These are phyloP conservation scores for Cryptosporidium canis DNA, from an alignment of 169 alveolate species.

Conservation along the genomic window DNA sequence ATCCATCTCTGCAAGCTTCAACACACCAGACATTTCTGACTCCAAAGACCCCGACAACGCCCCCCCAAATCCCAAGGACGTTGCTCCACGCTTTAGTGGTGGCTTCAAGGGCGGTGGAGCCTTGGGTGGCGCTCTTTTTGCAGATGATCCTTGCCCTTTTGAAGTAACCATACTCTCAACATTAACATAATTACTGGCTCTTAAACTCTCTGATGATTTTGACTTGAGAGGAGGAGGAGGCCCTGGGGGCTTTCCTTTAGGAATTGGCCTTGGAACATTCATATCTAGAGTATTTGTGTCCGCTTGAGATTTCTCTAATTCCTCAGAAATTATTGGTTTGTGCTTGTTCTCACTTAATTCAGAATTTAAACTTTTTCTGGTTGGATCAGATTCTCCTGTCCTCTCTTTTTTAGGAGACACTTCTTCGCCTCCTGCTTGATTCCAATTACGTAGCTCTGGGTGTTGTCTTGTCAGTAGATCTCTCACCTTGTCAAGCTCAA, in stretches of 20 bases:
- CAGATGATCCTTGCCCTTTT: neutral
- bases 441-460: slow-evolving; percentile 24
- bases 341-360: no score
- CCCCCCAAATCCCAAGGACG: neutral
- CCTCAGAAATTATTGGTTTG: no score
- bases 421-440: neutral
- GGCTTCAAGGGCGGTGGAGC: slow-evolving; percentile 48
- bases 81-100: neutral
- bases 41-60: neutral
- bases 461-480: slow-evolving; percentile 47
- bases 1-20: slow-evolving; percentile 30
- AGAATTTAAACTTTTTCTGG: neutral
- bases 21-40: neutral
- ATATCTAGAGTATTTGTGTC: no score
- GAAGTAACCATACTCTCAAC: neutral
- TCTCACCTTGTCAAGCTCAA: slow-evolving; percentile 2
- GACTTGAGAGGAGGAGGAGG: slow-evolving; percentile 69
- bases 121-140: slow-evolving; percentile 43
- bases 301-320: neutral
- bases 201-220: neutral
- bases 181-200: neutral
- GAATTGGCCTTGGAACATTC: no score
- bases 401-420: neutral
- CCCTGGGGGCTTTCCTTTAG: slow-evolving; percentile 54
- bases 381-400: neutral